Evolutionary conservation across 306 rosid species (phyloP).

Genomic region (Betula pendula): DNA sequence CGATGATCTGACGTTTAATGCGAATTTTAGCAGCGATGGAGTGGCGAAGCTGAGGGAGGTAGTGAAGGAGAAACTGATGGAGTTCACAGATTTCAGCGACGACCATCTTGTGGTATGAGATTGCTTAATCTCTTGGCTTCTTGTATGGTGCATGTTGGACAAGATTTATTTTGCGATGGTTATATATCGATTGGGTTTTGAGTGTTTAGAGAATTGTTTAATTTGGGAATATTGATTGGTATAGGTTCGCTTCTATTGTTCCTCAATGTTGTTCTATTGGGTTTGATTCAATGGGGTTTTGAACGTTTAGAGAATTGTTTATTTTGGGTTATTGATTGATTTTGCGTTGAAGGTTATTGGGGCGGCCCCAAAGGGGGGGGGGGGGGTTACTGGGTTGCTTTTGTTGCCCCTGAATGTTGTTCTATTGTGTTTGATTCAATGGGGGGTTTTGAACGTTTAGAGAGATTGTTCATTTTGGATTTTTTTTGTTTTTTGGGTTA

Average conservation of each 20-base stretch:
- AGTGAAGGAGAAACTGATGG: slow-evolving; percentile 82
- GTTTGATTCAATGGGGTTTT: slow-evolving; percentile 9
- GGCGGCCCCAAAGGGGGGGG: no score
- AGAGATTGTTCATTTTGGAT: neutral
- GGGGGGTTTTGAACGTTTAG: slow-evolving; percentile 10
- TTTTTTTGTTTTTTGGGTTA: neutral
- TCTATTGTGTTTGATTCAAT: neutral
- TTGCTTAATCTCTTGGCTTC: slow-evolving; percentile 6
- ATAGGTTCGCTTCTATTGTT: neutral
- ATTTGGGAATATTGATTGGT: slow-evolving; percentile 2
- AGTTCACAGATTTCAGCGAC: slow-evolving; percentile 92
- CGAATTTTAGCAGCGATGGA: slow-evolving; percentile 60
- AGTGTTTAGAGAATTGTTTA: slow-evolving; percentile 5
- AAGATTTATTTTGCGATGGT: neutral
- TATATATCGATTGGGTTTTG: neutral
- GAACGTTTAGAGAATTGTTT: slow-evolving; percentile 2
- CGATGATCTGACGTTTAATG: slow-evolving; percentile 61
- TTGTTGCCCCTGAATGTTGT: neutral
- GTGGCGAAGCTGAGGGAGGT: slow-evolving; percentile 52
- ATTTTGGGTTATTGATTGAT: neutral
- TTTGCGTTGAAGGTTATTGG: no score
- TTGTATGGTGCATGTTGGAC: neutral
- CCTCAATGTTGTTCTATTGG: neutral
- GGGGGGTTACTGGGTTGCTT: neutral
- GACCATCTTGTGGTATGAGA: slow-evolving; percentile 90